These are phyloP conservation scores for Mycosphaerella sp. DNA, from an alignment of 2,329 filamentous ascomycete genomes.

Conservation along the genomic window DNA sequence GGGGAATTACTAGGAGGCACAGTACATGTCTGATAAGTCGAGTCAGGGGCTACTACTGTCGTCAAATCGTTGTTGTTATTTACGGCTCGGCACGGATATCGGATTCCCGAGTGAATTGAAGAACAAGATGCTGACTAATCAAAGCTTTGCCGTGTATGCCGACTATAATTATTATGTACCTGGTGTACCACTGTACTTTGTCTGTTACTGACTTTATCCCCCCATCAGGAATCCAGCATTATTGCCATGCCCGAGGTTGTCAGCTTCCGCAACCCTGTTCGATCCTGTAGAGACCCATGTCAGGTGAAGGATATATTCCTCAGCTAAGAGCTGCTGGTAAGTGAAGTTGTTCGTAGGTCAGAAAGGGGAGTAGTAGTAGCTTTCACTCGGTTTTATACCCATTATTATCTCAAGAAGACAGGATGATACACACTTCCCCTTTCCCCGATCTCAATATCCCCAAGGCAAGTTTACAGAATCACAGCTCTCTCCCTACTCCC, in stretches of 20 bases:
- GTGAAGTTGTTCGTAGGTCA: neutral
- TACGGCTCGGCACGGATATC: too few species aligned
- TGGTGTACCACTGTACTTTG: neutral
- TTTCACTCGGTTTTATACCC: too few species aligned
- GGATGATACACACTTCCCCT: slow-evolving; percentile 24
- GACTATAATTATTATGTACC: neutral
- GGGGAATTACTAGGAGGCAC: too few species aligned
- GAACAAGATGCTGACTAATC: neutral
- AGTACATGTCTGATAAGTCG: too few species aligned
- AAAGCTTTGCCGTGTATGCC: slow-evolving; percentile 9
- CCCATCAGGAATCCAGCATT: neutral
- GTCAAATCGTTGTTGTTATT: too few species aligned
- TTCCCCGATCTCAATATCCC: slow-evolving; percentile 27
- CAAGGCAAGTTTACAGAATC: slow-evolving; percentile 13
- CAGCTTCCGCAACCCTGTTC: neutral
- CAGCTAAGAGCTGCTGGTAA: too few species aligned
- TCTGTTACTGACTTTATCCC: too few species aligned
- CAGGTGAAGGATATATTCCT: too few species aligned
- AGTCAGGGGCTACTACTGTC: too few species aligned
- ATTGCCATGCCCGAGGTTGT: slow-evolving; percentile 17
- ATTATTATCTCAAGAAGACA: neutral
- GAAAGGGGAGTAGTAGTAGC: too few species aligned
- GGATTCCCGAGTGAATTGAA: too few species aligned
- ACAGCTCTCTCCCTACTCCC: neutral
- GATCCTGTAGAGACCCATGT: neutral